These are phyloP conservation scores for Candida namnaoensis DNA, from an alignment of 805 yeast species.

Conservation along the genomic window DNA sequence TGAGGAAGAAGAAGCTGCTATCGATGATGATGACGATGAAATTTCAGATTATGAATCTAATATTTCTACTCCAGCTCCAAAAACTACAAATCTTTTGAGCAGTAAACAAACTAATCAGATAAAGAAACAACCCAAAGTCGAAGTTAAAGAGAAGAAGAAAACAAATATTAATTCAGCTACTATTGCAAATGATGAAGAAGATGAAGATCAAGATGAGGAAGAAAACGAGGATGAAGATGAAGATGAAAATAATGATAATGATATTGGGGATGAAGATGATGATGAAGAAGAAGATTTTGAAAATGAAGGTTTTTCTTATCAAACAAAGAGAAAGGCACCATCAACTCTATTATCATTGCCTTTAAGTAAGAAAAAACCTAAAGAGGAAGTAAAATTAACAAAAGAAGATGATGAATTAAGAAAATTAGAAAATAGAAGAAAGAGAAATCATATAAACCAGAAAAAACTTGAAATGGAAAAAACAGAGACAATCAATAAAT, in stretches of 20 bases:
- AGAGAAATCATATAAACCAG: constrained; percentile 72
- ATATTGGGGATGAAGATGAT: constrained; percentile 13
- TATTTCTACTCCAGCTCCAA: no score
- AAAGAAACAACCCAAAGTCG: no score
- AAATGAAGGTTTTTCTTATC: constrained; percentile 1
- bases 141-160: no score
- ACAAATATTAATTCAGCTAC: no score
- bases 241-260: constrained; percentile 10
- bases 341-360: constrained; percentile 4
- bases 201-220: constrained; percentile 4
- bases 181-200: background rate
- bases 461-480: constrained; percentile 81
- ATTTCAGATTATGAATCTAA: no score
- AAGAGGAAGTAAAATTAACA: constrained; percentile 46
- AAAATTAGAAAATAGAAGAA: constrained; percentile 75
- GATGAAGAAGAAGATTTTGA: constrained; percentile 14
- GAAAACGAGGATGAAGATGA: constrained; percentile 12
- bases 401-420: constrained; percentile 73
- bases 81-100: no score
- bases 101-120: no score
- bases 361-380: constrained; percentile 14
- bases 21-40: no score
- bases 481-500: constrained; percentile 73
- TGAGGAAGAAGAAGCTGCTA: no score
- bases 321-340: constrained; percentile 1